Base-by-base conservation (phyloP, 2,329 filamentous ascomycete genomes). In the Fusarium palustre region DNA sequence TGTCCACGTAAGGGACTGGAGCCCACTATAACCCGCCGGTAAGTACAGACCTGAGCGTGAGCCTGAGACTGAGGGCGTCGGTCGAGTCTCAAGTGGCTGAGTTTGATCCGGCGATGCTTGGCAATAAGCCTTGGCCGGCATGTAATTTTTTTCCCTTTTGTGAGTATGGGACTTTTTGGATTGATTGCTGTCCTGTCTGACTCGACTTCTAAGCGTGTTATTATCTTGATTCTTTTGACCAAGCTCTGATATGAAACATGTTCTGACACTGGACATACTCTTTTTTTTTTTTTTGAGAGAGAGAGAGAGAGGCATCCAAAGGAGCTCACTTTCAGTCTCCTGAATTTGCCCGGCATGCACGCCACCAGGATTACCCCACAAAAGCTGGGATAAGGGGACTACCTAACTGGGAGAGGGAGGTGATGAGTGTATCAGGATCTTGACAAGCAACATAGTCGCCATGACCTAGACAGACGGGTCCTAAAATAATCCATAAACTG, bases 1-100 rank as follows among this genome's bases (percentile, higher is more conserved):
- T 74, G 72, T 74, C 72, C 72, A 74, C 72, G 72, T 74, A 74
- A 74, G 66, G 69, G 66, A 74, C 63, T 53, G 39, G 66, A 55
- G 39, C 30, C 53, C 53, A 55, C 66, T 56, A 70, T 59, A 70
- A 64, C 63, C 66, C 50, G 46, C 67, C 54, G 63, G 63, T 55
- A 68, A 70, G 66, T 68, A 68, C 62, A 67, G 67, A 69, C 62
- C 38, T 54, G 50, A 33, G 15, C n/a, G 34, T 52, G 57, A 59
- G 38, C 41, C 39, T 28, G 28, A 55, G 55, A 42, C 48, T 55
- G 57, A 55, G 53, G 48, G 48, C 34, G 48, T 43, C 56, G 61
- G 62, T 58, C 49, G 43, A 64, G 59, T 49, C 48, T 45, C 39
- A 20, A 64, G 64, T 68, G 67, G 67, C 67, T 64, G 67, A 70